phyloP scores from a whole-genome alignment of 73 alveolate species.

The Paramecium octaurelia region DNA sequence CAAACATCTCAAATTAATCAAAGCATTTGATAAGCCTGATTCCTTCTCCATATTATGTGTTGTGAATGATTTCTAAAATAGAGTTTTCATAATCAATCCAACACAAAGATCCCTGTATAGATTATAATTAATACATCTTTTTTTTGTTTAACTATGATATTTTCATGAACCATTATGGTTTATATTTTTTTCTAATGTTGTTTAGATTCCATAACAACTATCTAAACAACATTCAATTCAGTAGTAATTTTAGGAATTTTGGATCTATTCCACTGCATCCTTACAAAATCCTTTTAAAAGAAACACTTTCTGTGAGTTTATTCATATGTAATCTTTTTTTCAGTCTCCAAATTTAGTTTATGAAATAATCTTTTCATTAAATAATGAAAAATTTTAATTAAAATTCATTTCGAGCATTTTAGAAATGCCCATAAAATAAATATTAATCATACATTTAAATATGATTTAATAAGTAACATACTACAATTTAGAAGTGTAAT shows the following conservation, averaged over 20 bases:
- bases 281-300: not conserved
- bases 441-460: no score
- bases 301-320: not conserved
- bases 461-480: no score
- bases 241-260: not conserved
- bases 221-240: not conserved
- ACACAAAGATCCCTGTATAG: not conserved
- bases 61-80: not conserved
- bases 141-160: not conserved
- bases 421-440: not conserved
- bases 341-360: not conserved
- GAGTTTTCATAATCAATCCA: conserved; percentile 22
- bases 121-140: not conserved
- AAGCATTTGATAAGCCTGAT: not conserved
- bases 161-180: not conserved
- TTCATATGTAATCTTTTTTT: not conserved
- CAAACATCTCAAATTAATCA: not conserved
- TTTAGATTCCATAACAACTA: not conserved
- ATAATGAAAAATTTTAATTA: not conserved
- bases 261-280: not conserved
- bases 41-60: not conserved
- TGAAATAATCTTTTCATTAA: not conserved
- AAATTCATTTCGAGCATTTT: not conserved
- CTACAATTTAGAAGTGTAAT: not conserved
- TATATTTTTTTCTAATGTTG: not conserved